Evolutionary conservation across 352 stramenopile genomes (phyloP).

Genomic region (Stramenopiles sp.): DNA sequence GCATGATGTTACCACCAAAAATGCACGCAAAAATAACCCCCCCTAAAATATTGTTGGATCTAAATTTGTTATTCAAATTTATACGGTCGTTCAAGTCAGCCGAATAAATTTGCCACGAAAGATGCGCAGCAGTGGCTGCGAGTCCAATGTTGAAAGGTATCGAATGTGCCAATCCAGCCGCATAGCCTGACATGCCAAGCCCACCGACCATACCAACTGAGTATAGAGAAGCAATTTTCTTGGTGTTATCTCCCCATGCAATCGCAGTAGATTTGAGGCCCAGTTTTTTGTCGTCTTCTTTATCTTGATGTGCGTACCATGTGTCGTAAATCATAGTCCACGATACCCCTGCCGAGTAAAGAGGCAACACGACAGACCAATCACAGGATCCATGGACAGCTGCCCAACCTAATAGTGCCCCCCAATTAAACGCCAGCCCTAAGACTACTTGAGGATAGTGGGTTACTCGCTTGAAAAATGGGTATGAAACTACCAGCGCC

Average conservation of each 20-base stretch:
- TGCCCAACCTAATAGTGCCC: constrained; percentile 76
- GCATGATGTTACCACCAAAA: constrained; percentile 44
- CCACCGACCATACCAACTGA: constrained; percentile 39
- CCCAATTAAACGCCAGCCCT: constrained; percentile 95
- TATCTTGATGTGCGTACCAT: constrained; percentile 96
- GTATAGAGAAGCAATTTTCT: constrained; percentile 68
- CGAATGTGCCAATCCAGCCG: constrained; percentile 34
- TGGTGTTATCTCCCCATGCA: constrained; percentile 78
- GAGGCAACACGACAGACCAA: constrained; percentile 62
- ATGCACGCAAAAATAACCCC: constrained; percentile 55
- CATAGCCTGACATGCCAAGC: constrained; percentile 41
- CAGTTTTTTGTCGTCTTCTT: constrained; percentile 82
- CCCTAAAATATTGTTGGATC: constrained; percentile 72
- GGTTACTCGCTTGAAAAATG: constrained; percentile 91
- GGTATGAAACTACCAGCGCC: constrained; percentile 79
- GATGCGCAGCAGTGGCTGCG: constrained; percentile 55
- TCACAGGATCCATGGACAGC: constrained; percentile 54
- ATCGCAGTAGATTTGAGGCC: constrained; percentile 84
- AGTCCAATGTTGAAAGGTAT: constrained; percentile 69
- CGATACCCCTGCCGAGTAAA: constrained; percentile 77
- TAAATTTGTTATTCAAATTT: constrained; percentile 77
- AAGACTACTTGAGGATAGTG: constrained; percentile 90
- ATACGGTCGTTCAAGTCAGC: constrained; percentile 74
- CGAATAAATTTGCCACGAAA: constrained; percentile 88
- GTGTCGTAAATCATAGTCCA: constrained; percentile 99